Conservation (phyloP, 2,329 filamentous ascomycete genomes). For the Verruconis gallopava region DNA sequence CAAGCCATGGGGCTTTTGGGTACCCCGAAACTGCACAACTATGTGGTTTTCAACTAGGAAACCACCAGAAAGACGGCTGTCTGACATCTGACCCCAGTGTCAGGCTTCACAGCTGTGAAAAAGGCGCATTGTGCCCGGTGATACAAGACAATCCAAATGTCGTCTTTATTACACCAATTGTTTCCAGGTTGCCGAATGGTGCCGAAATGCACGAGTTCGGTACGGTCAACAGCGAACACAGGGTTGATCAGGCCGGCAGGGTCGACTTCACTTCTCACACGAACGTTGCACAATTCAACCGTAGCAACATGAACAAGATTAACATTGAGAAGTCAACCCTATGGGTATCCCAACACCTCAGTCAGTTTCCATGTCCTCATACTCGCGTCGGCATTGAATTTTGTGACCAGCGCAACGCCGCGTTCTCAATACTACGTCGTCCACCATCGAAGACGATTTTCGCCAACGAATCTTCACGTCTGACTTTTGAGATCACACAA, state of each 20-base stretch:
- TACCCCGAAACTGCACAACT: slow-evolving; percentile 52
- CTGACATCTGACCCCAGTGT: slow-evolving; percentile 50
- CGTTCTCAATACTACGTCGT: slow-evolving; percentile 18
- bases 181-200: slow-evolving; percentile 50
- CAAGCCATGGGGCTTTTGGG: slow-evolving; percentile 26
- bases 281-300: not conserved
- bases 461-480: not conserved
- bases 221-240: slow-evolving; percentile 65
- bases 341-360: no score
- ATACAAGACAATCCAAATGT: slow-evolving; percentile 39
- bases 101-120: slow-evolving; percentile 78
- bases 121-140: slow-evolving; percentile 47
- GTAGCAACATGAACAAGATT: slow-evolving; percentile 18
- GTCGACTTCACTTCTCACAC: no score
- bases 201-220: slow-evolving; percentile 58
- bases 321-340: slow-evolving; percentile 22
- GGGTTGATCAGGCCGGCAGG: slow-evolving; percentile 55
- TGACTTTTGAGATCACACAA: slow-evolving; percentile 17
- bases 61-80: slow-evolving; percentile 55
- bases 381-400: not conserved
- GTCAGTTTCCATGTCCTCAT: slow-evolving; percentile 25
- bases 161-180: slow-evolving; percentile 67
- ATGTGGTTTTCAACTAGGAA: slow-evolving; percentile 63
- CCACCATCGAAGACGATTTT: no score
- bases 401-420: slow-evolving; percentile 2